These are phyloP conservation scores for Barnettozyma wickerhamii DNA, from an alignment of 805 yeast species.

Conservation along the genomic window DNA sequence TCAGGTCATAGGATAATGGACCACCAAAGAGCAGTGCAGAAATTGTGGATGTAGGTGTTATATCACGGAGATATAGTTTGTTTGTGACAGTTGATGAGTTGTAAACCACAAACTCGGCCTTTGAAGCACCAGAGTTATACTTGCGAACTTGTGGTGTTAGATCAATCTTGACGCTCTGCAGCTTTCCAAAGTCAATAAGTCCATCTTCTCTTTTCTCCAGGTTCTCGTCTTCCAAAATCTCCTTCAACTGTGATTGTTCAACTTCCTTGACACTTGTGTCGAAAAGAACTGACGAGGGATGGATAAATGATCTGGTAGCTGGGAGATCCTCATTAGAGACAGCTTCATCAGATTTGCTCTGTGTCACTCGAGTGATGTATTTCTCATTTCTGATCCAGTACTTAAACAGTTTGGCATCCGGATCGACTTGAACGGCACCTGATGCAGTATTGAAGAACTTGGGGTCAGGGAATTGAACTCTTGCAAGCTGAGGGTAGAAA, in stretches of 20 bases:
- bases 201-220: slow-evolving; percentile 34
- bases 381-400: slow-evolving; percentile 69
- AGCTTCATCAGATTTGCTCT: slow-evolving; percentile 9
- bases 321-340: slow-evolving; percentile 36
- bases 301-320: slow-evolving; percentile 71
- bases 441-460: slow-evolving; percentile 62
- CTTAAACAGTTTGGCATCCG: slow-evolving; percentile 69
- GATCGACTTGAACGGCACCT: slow-evolving; percentile 85
- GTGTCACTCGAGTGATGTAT: slow-evolving; percentile 26
- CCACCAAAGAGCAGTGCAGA: slow-evolving; percentile 84
- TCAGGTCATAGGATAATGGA: slow-evolving; percentile 53
- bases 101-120: slow-evolving; percentile 60
- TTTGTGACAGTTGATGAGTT: slow-evolving; percentile 56
- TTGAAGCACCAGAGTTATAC: slow-evolving; percentile 32
- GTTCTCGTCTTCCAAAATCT: slow-evolving; percentile 23
- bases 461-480: slow-evolving; percentile 79
- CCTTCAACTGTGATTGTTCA: slow-evolving; percentile 24
- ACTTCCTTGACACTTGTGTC: slow-evolving; percentile 34
- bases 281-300: slow-evolving; percentile 80
- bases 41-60: slow-evolving; percentile 75
- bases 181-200: slow-evolving; percentile 29
- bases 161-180: slow-evolving; percentile 29
- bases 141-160: slow-evolving; percentile 36
- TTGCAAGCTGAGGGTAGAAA: slow-evolving; percentile 76
- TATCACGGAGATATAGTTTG: slow-evolving; percentile 64